Evolutionary conservation across 1,284 basidiomycete genomes (phyloP), one percentile per base, ranked within the genome.

Genomic region (Trichosporon inkin): DNA sequence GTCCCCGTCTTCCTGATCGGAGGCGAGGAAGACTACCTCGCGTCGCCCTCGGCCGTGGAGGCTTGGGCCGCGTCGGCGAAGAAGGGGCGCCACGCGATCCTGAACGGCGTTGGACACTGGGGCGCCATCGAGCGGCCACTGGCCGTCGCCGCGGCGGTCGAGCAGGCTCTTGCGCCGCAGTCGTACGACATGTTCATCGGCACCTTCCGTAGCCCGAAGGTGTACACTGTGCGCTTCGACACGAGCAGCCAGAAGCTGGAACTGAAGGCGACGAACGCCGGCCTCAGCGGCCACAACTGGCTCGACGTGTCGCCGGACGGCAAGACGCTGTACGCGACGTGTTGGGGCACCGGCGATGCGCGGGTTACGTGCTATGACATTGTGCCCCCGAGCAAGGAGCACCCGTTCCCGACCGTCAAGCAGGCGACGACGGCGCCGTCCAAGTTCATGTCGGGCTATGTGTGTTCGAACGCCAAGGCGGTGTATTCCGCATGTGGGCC

Each of bases 401-500:
- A 35, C 8, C 51, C 61, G 3, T 54, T 49, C 40, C 67, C 63
- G 3, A 57, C 56, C 6, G 39, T 67, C n/a, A 47, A 57, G 56
- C 59, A 65, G 20, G 57, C 67, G 55, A 66, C 67, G 47, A 60
- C 55, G 2, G 65, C 71, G 16, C 28, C 56, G 7, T 72, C 69
- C 6, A 63, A 66, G 49, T 66, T 67, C 38, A 62, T 73, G 10
- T 74, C 72, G 0, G 74, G 74, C 13, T 76, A 76, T 53, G 71
- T 71, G 37, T 68, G 67, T 44, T 59, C 66, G n/a, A 70, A 67
- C 28, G 49, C 58, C 37, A 69, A 69, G 47, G 71, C 72, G n/a
- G 68, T 74, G n/a, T 79, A 78, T 59, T 76, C 74, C 1, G 76
- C 75, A 1, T 75, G 77, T 34, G 78, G 78, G 20, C 73, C 78